Evolutionary conservation across 768 basidiomycete species (phyloP).

Genomic region (Russula sp.): DNA sequence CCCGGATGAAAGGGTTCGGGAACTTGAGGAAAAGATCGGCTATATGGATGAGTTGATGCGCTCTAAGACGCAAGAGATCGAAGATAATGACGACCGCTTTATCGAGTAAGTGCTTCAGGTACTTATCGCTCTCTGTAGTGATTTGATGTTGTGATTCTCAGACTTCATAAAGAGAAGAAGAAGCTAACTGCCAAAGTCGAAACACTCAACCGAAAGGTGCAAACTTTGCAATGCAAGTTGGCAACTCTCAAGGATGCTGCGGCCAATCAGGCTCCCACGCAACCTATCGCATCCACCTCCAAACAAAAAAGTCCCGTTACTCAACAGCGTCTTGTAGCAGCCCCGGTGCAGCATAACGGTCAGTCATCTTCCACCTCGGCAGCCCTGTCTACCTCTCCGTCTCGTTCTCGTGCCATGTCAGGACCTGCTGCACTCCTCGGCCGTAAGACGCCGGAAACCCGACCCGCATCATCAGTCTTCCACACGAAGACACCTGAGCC

Average conservation of each 20-base stretch:
- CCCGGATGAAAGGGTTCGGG: slow-evolving; percentile 46
- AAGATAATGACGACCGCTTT: slow-evolving; percentile 75
- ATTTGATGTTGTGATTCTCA: slow-evolving; percentile 26
- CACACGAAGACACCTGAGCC: slow-evolving; percentile 29
- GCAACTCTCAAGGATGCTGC: slow-evolving; percentile 42
- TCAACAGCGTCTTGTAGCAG: slow-evolving; percentile 3
- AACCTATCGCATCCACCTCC: slow-evolving; percentile 20
- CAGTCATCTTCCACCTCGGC: slow-evolving; percentile 10
- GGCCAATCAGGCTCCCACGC: slow-evolving; percentile 14
- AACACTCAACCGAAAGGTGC: slow-evolving; percentile 61
- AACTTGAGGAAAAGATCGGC: slow-evolving; percentile 60
- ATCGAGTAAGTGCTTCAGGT: slow-evolving; percentile 54
- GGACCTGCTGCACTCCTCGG: slow-evolving; percentile 37
- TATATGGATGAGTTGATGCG: slow-evolving; percentile 72
- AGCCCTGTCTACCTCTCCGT: not conserved
- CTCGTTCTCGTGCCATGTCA: slow-evolving; percentile 31
- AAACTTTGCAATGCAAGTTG: slow-evolving; percentile 62
- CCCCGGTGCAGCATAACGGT: slow-evolving; percentile 12
- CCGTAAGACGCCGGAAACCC: slow-evolving; percentile 49
- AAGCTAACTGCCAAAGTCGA: slow-evolving; percentile 66
- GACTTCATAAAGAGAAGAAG: slow-evolving; percentile 76
- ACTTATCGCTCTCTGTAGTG: not conserved
- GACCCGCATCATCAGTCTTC: slow-evolving; percentile 21
- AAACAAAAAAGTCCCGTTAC: slow-evolving; percentile 15
- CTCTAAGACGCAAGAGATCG: slow-evolving; percentile 68